A percentile compares a stretch with the other conserved stretches of the same genome.
Conservation (phyloP, 306 rosid species). For the Lupinus albus region DNA sequence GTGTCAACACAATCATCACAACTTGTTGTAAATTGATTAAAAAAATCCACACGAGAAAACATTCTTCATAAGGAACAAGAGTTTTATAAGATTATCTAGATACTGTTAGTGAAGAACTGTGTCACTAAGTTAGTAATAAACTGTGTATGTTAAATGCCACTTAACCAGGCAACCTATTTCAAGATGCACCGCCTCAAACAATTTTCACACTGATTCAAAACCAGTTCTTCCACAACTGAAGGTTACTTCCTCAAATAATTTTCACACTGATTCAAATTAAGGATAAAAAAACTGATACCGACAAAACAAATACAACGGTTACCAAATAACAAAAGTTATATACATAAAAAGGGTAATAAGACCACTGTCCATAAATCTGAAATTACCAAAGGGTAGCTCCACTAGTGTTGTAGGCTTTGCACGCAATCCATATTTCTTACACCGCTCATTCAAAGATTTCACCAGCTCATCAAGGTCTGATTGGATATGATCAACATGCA, state of each 20-base stretch:
- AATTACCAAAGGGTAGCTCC: conserved; percentile 95
- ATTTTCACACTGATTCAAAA: conserved; percentile 33
- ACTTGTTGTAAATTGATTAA: conserved; percentile 13
- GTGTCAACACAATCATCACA: conserved; percentile 13
- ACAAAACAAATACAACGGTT: conserved; percentile 30
- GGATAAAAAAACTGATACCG: background rate
- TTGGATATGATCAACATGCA: conserved; percentile 66
- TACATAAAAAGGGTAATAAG: conserved; percentile 19
- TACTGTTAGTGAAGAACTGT: conserved; percentile 13
- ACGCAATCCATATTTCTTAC: conserved; percentile 90
- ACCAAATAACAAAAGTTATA: conserved; percentile 12
- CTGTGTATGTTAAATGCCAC: conserved; percentile 33
- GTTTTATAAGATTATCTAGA: conserved; percentile 25
- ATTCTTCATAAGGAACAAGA: background rate
- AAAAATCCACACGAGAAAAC: conserved; percentile 22
- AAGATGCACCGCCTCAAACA: conserved; percentile 1
- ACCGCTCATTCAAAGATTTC: conserved; percentile 80
- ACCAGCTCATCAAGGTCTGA: conserved; percentile 78
- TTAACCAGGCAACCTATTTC: conserved; percentile 25
- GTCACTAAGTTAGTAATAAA: conserved; percentile 30
- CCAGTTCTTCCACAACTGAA: conserved; percentile 30
- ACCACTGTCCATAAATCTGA: conserved; percentile 35
- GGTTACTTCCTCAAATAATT: conserved; percentile 10
- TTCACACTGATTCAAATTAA: no score
- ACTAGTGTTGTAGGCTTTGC: conserved; percentile 77